Evolutionary conservation across 1,284 basidiomycete species (phyloP), one percentile per base, ranked within the genome.

Genomic region (Trichosporon coremiiforme): DNA sequence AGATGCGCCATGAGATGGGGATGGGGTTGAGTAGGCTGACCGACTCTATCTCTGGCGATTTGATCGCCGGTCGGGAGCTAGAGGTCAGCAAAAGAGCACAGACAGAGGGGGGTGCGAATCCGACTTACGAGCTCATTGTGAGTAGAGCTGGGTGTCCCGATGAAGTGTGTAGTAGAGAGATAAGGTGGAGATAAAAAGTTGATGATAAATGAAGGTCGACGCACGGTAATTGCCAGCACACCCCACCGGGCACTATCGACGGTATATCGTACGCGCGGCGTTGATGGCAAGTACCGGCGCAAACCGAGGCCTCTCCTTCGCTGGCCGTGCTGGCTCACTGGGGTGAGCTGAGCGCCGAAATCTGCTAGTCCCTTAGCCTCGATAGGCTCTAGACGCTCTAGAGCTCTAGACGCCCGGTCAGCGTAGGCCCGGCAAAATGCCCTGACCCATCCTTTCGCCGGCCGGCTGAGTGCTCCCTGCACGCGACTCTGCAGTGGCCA

Each of bases 21-120:
- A 95, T 88, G 69, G 89, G 87, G 75, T 90, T 87, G 81, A 95
- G 93, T 69, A 98, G 86, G 74, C 89, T 90, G 71, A 94, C 90
- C 66, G 87, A 85, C 66, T 89, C 88, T 70, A 98, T 95, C 85
- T 98, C 95, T 68, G 89, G 85, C n/a, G 93, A 95, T 73, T 90
- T 85, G 76, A 97, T 83, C 20, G 67, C 74, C 47, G 77, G 77
- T 57, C 66, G 70, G 29, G 78, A 71, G 57, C 57, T 62, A 10
- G 2, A 4, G 36, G 64, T 65, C 38, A 65, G 64, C 64, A 13
- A 17, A 53, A 10, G 20, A 53, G 20, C 6, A 20, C 20, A 55
- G 25, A 45, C 25, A 29, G 36, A 25, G 25, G 13, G 6, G 8
- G 12, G 33, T 2, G 45, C 25, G 60, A 22, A 3, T 25, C 25